Conservation (phyloP, 257 asterid species). For the Linaria vulgaris region DNA sequence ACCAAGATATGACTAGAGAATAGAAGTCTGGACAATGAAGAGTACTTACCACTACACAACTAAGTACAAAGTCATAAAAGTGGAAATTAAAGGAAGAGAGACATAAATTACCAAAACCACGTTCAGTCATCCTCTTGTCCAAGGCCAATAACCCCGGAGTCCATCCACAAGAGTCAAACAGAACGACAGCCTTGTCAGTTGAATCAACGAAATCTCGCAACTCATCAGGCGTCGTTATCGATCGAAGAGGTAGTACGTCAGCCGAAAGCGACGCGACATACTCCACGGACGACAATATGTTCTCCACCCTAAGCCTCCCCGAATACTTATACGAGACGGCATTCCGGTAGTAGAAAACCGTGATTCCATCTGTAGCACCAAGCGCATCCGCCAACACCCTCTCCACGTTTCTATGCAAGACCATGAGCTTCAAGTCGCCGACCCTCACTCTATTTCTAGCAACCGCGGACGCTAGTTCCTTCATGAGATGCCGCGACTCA, state of each 20-base stretch:
- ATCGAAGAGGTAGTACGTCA: slow-evolving; percentile 58
- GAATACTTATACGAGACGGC: slow-evolving; percentile 57
- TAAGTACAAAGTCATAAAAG: slow-evolving; percentile 8
- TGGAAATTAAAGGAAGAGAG: slow-evolving; percentile 12
- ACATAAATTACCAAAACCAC: slow-evolving; percentile 40
- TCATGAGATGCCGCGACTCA: slow-evolving; percentile 81
- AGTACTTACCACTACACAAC: slow-evolving; percentile 5
- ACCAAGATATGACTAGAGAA: slow-evolving; percentile 3
- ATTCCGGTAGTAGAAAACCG: slow-evolving; percentile 61
- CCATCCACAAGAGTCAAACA: slow-evolving; percentile 91
- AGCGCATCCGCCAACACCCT: slow-evolving; percentile 77
- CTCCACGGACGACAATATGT: slow-evolving; percentile 64
- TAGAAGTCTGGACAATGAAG: slow-evolving; percentile 7
- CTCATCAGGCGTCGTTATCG: slow-evolving; percentile 54
- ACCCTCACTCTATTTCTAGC: slow-evolving; percentile 46
- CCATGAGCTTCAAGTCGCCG: slow-evolving; percentile 70
- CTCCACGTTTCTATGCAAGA: slow-evolving; percentile 62
- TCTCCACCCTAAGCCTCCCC: slow-evolving; percentile 77
- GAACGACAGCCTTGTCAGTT: slow-evolving; percentile 85
- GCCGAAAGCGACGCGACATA: slow-evolving; percentile 57
- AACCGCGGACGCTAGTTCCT: slow-evolving; percentile 60
- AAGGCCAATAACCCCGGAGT: slow-evolving; percentile 54
- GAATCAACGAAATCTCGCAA: slow-evolving; percentile 65
- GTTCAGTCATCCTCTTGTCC: slow-evolving; percentile 37
- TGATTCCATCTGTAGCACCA: slow-evolving; percentile 64